These are phyloP conservation scores for Globisporangium cystogenes DNA, from an alignment of 352 stramenopile species.

Conservation along the genomic window DNA sequence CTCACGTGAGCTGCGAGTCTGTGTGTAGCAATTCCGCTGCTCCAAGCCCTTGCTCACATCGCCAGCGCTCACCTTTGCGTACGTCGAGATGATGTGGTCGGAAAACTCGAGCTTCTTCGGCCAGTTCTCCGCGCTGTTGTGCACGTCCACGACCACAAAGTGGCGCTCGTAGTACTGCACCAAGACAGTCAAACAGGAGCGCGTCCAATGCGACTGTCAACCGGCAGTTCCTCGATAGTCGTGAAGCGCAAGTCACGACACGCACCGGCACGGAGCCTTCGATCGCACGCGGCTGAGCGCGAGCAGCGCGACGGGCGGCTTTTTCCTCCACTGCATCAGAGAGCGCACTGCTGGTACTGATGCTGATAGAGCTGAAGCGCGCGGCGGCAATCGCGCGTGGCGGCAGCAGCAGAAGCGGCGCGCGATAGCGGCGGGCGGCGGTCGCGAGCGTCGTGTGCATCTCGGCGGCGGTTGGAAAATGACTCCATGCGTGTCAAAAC, in stretches of 20 bases:
- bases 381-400: not conserved
- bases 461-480: not conserved
- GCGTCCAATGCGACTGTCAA: not conserved
- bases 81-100: slow-evolving; percentile 47
- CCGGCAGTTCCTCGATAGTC: too few species aligned
- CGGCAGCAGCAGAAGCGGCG: not conserved
- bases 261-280: slow-evolving; percentile 38
- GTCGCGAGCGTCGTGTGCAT: not conserved
- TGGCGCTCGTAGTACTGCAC: slow-evolving; percentile 45
- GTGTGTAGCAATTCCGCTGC: too few species aligned
- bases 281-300: slow-evolving; percentile 32
- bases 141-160: slow-evolving; percentile 48
- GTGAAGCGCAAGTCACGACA: too few species aligned
- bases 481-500: not conserved
- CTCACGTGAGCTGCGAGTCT: not conserved
- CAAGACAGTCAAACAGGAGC: not conserved
- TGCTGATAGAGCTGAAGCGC: not conserved
- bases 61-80: slow-evolving; percentile 20
- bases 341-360: too few species aligned
- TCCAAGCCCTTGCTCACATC: too few species aligned
- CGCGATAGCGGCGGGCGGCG: not conserved
- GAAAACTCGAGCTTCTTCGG: slow-evolving; percentile 68
- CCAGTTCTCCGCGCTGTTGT: slow-evolving; percentile 39
- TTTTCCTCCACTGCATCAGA: slow-evolving; percentile 3
- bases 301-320: slow-evolving; percentile 17